Evolutionary conservation across 768 basidiomycete genomes (phyloP), one percentile per base, ranked within the genome.

Genomic region (Trametes cubensis): DNA sequence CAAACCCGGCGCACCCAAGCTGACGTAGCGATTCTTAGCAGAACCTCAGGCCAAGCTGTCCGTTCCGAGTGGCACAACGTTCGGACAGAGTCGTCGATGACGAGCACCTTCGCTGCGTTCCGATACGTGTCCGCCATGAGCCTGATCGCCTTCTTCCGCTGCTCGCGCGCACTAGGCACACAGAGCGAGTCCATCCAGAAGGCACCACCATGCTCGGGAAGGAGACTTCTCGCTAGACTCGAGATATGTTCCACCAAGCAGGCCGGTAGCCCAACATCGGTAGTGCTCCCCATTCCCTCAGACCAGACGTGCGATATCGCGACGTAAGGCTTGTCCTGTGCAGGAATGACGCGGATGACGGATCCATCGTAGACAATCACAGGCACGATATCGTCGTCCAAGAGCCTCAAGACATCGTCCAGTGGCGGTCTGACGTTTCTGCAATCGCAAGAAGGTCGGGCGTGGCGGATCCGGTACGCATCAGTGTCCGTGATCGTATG

Each of bases 111-210:
- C 0, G 41, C 40, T 7, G 62, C 62, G 30, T 51, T 40, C 6
- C 41, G 42, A 41, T 66, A 66, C 20, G 62, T 64, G 26, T 62
- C 28, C 23, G 53, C 60, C 63, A 67, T 67, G 26, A 64, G 55
- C 23, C 14, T 60, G 48, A 63, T 64, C 6, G 62, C 60, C 4
- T 18, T 46, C 30, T 62, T 64, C 23, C 62, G 57, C 3, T 21
- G 47, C 14, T 25, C n/a, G 5, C 40, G 39, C 3, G 14, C 23
- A 1, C 41, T 47, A 1, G 65, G 65, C 7, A 66, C 47, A 23
- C 65, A 66, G 25, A 66, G 54, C 28, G 55, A 53, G 40, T 66
- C 65, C 42, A 61, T 42, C 65, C 65, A 66, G 30, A 66, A 60
- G 18, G 57, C 53, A 6, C 61, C 48, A 5, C 13, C 61, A 15